phyloP scores from a whole-genome alignment of 768 basidiomycete genomes.

The Boletus sp. region DNA sequence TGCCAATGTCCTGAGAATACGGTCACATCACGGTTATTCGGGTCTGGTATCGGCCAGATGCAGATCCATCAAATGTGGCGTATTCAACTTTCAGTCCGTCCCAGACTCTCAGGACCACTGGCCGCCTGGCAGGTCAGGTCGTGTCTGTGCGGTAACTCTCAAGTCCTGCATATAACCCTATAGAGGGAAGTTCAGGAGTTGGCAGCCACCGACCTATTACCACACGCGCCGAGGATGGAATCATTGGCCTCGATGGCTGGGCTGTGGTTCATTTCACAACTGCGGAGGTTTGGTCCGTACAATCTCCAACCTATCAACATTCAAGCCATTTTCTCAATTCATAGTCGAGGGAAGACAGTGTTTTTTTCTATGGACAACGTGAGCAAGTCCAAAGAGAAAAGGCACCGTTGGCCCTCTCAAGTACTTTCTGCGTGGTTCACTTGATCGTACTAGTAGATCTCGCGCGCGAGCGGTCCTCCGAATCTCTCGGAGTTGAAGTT shows the following conservation, averaged over 20 bases:
- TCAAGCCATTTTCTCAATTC: too few relatives aligned
- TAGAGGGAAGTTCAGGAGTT: not conserved
- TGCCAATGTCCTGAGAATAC: not conserved
- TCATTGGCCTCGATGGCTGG: not conserved
- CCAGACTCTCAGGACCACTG: not conserved
- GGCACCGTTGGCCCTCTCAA: too few relatives aligned
- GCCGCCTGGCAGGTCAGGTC: not conserved
- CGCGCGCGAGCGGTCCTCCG: not conserved
- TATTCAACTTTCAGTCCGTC: too few relatives aligned
- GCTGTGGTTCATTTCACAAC: not conserved
- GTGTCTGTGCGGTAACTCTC: not conserved
- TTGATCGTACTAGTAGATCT: not conserved
- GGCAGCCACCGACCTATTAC: not conserved
- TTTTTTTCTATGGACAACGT: too few relatives aligned
- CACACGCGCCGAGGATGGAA: not conserved
- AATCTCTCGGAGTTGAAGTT: not conserved
- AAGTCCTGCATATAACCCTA: not conserved
- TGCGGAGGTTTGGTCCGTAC: not conserved
- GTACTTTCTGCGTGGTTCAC: too few relatives aligned
- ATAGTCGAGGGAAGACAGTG: too few relatives aligned
- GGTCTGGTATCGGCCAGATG: not conserved
- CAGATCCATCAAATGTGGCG: too few relatives aligned
- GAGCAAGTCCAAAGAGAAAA: too few relatives aligned
- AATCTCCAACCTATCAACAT: too few relatives aligned
- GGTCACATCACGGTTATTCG: not conserved